Evolutionary conservation across 176 grass and related monocot species (phyloP).

Genomic region (Typha latifolia): DNA sequence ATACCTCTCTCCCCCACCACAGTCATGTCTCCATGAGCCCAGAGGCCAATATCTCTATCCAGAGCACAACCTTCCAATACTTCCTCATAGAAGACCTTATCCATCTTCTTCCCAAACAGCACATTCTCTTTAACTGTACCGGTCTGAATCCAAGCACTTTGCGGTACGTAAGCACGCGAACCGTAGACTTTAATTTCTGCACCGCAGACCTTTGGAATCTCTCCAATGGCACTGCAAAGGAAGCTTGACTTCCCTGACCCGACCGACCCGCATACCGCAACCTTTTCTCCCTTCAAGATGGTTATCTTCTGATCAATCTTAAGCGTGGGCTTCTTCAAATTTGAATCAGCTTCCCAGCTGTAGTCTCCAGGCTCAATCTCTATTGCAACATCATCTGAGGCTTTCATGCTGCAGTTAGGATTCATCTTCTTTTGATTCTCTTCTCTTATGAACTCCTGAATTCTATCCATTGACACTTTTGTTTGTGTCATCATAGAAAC

Average conservation of each 20-base stretch:
- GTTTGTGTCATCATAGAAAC: constrained; percentile 73
- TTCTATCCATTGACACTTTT: constrained; percentile 71
- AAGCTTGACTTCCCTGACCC: constrained; percentile 91
- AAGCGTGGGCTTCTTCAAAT: constrained; percentile 35
- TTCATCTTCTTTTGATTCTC: constrained; percentile 37
- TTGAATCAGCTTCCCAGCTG: constrained; percentile 49
- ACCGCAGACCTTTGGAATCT: constrained; percentile 56
- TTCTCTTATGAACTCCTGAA: constrained; percentile 65
- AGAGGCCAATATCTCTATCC: constrained; percentile 60
- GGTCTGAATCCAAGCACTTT: constrained; percentile 74
- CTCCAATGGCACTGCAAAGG: constrained; percentile 61
- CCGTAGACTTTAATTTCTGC: constrained; percentile 30
- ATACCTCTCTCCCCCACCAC: constrained; percentile 68
- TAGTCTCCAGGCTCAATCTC: constrained; percentile 56
- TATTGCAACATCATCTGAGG: constrained; percentile 17
- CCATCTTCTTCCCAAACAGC: constrained; percentile 72
- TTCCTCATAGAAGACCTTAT: constrained; percentile 51
- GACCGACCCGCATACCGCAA: constrained; percentile 62
- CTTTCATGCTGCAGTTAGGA: constrained; percentile 3
- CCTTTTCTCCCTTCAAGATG: constrained; percentile 50
- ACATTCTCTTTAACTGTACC: constrained; percentile 70
- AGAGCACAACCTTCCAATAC: constrained; percentile 69
- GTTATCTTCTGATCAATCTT: constrained; percentile 53
- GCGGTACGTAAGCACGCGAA: constrained; percentile 57
- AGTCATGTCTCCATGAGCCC: constrained; percentile 66